A percentile compares a stretch with the other conserved stretches of the same genome.
Evolutionary conservation across 176 grass and related monocot species (phyloP).

Genomic region (Poa pratensis): DNA sequence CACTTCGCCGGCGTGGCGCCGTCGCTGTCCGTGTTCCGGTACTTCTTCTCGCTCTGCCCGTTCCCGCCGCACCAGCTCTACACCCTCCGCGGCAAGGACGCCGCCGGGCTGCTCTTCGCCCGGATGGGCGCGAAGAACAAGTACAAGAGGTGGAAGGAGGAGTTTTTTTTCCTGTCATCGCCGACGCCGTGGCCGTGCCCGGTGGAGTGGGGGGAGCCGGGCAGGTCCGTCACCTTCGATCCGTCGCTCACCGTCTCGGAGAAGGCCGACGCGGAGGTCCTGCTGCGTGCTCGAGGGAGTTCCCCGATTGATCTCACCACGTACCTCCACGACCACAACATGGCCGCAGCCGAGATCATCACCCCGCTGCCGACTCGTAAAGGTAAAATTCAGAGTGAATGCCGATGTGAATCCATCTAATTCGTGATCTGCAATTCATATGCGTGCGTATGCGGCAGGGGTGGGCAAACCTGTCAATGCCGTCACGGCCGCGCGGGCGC

Average conservation of each 20-base stretch:
- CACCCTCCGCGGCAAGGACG: neutral
- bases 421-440: neutral
- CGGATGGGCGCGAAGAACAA: neutral
- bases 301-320: neutral
- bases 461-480: neutral
- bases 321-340: neutral
- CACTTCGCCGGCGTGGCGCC: neutral
- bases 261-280: neutral
- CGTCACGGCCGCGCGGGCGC: neutral
- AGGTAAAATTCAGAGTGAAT: neutral
- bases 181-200: neutral
- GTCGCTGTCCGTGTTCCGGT: slow-evolving; percentile 1
- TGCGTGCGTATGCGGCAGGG: neutral
- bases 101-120: neutral
- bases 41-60: neutral
- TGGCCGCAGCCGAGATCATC: slow-evolving; percentile 3
- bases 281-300: neutral
- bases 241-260: neutral
- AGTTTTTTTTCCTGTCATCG: neutral
- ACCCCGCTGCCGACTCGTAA: neutral
- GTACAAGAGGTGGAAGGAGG: neutral
- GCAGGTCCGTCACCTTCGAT: neutral
- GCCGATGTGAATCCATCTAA: neutral
- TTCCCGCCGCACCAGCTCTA: neutral
- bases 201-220: neutral